These are phyloP conservation scores for Lichtheimia ramosa DNA, from an alignment of 371 early-diverging fungal species.

Conservation along the genomic window DNA sequence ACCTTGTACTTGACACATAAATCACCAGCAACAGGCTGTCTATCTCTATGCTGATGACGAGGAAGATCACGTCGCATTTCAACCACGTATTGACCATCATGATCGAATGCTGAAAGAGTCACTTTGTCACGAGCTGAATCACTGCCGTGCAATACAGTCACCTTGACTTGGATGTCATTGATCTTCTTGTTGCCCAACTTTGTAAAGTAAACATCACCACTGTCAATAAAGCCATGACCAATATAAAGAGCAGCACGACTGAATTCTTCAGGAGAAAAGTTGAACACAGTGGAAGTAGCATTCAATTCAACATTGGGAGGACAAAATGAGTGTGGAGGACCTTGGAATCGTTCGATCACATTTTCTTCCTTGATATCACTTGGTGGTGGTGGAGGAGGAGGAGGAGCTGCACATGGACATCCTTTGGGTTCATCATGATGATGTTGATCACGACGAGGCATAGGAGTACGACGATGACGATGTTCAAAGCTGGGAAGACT, in stretches of 20 bases:
- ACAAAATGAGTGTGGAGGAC: slow-evolving; percentile 10
- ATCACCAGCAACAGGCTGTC: not conserved
- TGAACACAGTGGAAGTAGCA: slow-evolving; percentile 9
- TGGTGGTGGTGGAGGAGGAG: slow-evolving; percentile 2
- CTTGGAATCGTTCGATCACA: not conserved
- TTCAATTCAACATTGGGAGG: slow-evolving; percentile 7
- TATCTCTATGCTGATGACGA: not conserved
- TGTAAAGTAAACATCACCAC: slow-evolving; percentile 11
- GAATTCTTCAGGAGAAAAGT: slow-evolving; percentile 22
- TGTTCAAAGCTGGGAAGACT: too few relatives aligned
- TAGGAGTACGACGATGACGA: not conserved
- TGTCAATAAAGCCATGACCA: slow-evolving; percentile 11
- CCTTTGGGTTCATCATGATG: not conserved
- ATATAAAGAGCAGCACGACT: slow-evolving; percentile 13
- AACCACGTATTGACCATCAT: slow-evolving; percentile 18
- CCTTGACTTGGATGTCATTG: slow-evolving; percentile 14
- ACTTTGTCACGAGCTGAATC: slow-evolving; percentile 3
- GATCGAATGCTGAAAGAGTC: slow-evolving; percentile 16
- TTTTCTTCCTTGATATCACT: not conserved
- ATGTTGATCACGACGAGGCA: not conserved
- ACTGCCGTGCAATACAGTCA: slow-evolving; percentile 13
- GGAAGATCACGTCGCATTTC: slow-evolving; percentile 13
- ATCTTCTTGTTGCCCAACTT: slow-evolving; percentile 2
- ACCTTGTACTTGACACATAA: slow-evolving; percentile 16
- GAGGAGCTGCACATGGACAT: not conserved